Evolutionary conservation across 306 rosid genomes (phyloP).

Genomic region (Begonia peltatifolia): DNA sequence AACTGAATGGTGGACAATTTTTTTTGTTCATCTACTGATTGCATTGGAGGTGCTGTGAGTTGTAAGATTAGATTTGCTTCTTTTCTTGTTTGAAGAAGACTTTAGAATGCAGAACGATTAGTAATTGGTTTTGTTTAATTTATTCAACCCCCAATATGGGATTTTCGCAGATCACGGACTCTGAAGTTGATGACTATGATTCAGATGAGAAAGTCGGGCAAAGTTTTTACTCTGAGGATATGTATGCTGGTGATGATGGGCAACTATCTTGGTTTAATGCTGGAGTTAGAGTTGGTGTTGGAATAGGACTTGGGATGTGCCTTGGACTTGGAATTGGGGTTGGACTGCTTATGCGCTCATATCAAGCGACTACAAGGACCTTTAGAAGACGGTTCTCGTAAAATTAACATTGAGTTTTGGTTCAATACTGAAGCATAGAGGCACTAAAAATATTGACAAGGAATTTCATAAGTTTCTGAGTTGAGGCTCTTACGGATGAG

Average conservation of each 20-base stretch:
- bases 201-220: constrained; percentile 38
- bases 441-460: too few relatives aligned
- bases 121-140: not conserved
- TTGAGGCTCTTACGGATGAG: too few relatives aligned
- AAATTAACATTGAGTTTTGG: not conserved
- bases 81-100: not conserved
- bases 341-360: constrained; percentile 87
- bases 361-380: constrained; percentile 74
- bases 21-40: too few relatives aligned
- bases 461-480: too few relatives aligned
- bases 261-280: constrained; percentile 90
- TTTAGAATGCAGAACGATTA: not conserved
- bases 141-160: constrained; percentile 12
- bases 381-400: constrained; percentile 62
- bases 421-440: too few relatives aligned
- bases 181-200: constrained; percentile 52
- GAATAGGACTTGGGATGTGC: constrained; percentile 90
- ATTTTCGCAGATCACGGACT: constrained; percentile 39
- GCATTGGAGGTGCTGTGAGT: too few relatives aligned
- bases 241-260: constrained; percentile 68
- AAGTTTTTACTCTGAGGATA: constrained; percentile 49
- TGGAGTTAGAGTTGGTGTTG: constrained; percentile 92
- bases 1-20: too few relatives aligned
- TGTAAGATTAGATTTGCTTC: too few relatives aligned
- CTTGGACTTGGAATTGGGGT: constrained; percentile 80